These are phyloP conservation scores for Stemphylium lycopersici DNA, from an alignment of 2,329 filamentous ascomycete species.

Conservation along the genomic window DNA sequence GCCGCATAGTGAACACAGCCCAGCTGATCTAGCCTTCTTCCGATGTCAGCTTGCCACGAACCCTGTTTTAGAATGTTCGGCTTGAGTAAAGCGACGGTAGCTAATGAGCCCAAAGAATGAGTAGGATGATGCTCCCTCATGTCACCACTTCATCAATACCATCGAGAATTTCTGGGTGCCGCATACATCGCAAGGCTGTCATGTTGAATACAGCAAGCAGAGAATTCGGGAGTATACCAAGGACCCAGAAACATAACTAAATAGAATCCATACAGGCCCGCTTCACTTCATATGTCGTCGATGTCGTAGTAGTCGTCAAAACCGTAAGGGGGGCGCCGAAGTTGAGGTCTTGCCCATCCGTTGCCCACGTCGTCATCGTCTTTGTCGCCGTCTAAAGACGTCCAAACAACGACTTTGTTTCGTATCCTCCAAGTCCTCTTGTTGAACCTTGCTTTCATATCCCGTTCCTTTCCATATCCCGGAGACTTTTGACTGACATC, in stretches of 20 bases:
- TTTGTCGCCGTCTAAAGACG: slow-evolving; percentile 13
- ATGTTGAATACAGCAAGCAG: neutral
- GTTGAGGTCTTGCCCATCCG: slow-evolving; percentile 19
- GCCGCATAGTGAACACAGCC: no score
- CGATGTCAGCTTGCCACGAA: no score
- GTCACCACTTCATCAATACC: no score
- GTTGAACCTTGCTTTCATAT: slow-evolving; percentile 21
- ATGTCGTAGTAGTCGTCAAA: slow-evolving; percentile 22
- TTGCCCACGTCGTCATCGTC: slow-evolving; percentile 20
- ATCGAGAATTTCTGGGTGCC: neutral
- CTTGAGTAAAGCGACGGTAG: no score
- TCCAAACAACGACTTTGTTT: slow-evolving; percentile 24
- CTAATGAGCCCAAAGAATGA: no score
- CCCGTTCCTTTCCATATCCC: slow-evolving; percentile 19
- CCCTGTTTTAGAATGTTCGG: no score
- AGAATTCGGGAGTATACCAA: neutral
- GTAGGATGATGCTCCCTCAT: neutral
- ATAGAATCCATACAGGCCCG: neutral
- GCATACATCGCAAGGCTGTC: neutral
- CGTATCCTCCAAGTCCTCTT: slow-evolving; percentile 19
- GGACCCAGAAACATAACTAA: neutral
- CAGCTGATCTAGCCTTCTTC: no score
- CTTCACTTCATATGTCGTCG: slow-evolving; percentile 14
- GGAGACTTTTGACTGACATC: slow-evolving; percentile 14
- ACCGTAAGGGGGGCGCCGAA: slow-evolving; percentile 13